These are phyloP conservation scores for Penicillium pulvis DNA, from an alignment of 495 filamentous ascomycete species.

Conservation along the genomic window DNA sequence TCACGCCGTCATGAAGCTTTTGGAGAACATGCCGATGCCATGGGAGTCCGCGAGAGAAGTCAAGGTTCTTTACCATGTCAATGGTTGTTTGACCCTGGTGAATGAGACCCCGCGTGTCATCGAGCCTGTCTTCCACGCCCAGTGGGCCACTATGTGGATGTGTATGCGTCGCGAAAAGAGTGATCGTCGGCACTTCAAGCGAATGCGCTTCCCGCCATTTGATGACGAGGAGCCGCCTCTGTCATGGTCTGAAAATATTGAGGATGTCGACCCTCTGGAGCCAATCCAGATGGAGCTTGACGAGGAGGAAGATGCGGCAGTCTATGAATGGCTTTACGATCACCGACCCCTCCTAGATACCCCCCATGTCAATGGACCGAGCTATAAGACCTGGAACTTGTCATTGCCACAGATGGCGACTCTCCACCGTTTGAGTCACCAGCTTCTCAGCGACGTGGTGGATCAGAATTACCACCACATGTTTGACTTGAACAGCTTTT, in stretches of 20 bases:
- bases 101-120: conserved; percentile 98
- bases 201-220: conserved; percentile 98
- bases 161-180: conserved; percentile 98
- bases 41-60: conserved; percentile 97
- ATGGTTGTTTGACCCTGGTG: conserved; percentile 94
- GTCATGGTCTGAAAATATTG: conserved; percentile 98
- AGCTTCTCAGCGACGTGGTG: conserved; percentile 86
- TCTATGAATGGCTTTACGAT: conserved; percentile 98
- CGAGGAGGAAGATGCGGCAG: conserved; percentile 87
- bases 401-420: conserved; percentile 95
- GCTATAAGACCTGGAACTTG: conserved; percentile 96
- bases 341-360: conserved; percentile 91
- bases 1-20: conserved; percentile 95
- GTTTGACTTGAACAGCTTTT: conserved; percentile 93
- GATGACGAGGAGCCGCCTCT: conserved; percentile 98
- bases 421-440: conserved; percentile 87
- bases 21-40: conserved; percentile 99
- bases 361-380: conserved; percentile 91
- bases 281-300: conserved; percentile 99
- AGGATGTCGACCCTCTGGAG: conserved; percentile 96
- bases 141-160: conserved; percentile 99
- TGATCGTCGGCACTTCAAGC: conserved; percentile 93
- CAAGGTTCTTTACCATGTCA: conserved; percentile 97
- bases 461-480: conserved; percentile 99
- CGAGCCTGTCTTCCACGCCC: conserved; percentile 96